Evolutionary conservation across 2,329 filamentous ascomycete species (phyloP), one percentile per base, ranked within the genome.

Genomic region (Myriosclerotinia duriaeana): DNA sequence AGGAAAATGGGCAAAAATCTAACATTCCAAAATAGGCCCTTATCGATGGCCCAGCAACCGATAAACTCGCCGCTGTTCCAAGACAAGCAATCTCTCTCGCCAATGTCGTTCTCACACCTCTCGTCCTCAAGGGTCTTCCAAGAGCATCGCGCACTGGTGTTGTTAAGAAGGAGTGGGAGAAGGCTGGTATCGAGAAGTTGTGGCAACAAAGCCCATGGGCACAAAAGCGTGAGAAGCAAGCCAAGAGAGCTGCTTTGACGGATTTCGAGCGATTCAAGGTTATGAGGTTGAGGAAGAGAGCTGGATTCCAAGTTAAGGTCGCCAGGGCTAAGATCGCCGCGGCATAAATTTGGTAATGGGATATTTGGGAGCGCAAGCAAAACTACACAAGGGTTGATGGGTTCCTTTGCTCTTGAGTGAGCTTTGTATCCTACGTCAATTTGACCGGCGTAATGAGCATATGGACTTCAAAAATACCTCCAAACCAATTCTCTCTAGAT

Each of bases 211-310:
- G 87, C 86, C 88, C 88, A 82, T 97, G 91, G 89, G 92, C 93
- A 78, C 95, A 99, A 92, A 93, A 92, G 87, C 88, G 91, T 79
- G 88, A 88, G 76, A 90, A 92, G 84, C 86, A 87, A 77, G 86
- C 91, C 82, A 90, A 92, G 85, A 91, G 95, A 86, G 90, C 90
- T 85, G 87, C 88, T 78, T 86, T 99, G 75, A 96, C 89, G 83
- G 95, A 99, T 87, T 99, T 99, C 80, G 95, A 99, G 87, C 90
- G 95, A 82, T 99, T 98, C 92, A 97, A 99, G 91, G 95, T 98
- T 78, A 87, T 98, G 88, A 90, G 94, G 83, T 87, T 98, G 84
- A 96, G 94, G 90, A 99, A 99, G 89, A 93, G 97, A 90, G 92
- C 93, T 81, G 91, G 93, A 81, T 98, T 96, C 85, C 93, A 97